These are phyloP conservation scores for Guadua angustifolia DNA, from an alignment of 176 grass and related monocot genomes.

Conservation along the genomic window DNA sequence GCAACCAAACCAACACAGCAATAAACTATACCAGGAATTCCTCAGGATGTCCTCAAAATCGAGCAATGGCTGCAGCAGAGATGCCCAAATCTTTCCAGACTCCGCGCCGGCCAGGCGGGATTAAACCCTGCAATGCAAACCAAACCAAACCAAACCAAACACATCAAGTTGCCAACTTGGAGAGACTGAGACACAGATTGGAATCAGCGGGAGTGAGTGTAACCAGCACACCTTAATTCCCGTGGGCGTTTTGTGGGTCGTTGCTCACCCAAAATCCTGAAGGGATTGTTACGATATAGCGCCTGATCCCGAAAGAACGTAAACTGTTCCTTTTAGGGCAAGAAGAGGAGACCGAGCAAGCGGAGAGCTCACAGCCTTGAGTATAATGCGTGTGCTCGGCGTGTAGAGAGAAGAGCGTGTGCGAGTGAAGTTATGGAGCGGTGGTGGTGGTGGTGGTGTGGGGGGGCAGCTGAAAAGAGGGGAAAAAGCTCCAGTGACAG, in stretches of 20 bases:
- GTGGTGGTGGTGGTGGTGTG: too few relatives aligned
- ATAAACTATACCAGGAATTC: background rate
- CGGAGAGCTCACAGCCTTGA: background rate
- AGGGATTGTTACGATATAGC: background rate
- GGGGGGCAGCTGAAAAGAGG: too few relatives aligned
- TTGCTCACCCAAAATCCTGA: background rate
- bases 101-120: background rate
- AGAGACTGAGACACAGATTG: background rate
- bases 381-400: slow-evolving; percentile 23
- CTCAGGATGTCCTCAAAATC: background rate
- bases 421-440: background rate
- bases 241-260: background rate
- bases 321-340: slow-evolving; percentile 8
- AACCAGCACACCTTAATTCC: slow-evolving; percentile 16
- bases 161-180: slow-evolving; percentile 10
- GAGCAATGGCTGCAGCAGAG: slow-evolving; percentile 18
- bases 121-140: slow-evolving; percentile 31
- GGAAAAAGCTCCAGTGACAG: too few relatives aligned
- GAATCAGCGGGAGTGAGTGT: background rate
- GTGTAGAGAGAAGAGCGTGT: background rate
- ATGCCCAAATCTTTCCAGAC: slow-evolving; percentile 8
- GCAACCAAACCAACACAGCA: background rate
- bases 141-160: background rate
- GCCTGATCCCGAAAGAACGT: slow-evolving; percentile 18
- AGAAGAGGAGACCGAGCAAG: slow-evolving; percentile 8